A percentile compares a stretch with the other conserved stretches of the same genome.
Conservation (phyloP, 805 yeast species). For the Brettanomyces sp. region DNA sequence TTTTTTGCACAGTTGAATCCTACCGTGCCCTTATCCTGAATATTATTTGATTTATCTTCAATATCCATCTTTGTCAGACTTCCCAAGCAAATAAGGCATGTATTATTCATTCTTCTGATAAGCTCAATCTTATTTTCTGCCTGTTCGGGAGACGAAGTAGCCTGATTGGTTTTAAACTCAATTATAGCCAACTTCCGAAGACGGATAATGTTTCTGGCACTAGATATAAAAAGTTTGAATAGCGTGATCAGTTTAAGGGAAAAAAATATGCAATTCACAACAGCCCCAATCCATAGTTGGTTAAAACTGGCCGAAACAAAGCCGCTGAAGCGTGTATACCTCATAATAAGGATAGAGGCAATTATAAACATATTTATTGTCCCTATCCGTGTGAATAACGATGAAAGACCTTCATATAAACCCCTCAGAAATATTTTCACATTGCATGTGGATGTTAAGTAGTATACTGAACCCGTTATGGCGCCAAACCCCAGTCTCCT, state of each 20-base stretch:
- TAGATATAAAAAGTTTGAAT: conserved; percentile 7
- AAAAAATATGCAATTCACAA: conserved; percentile 9
- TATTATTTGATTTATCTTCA: neutral
- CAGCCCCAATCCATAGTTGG: conserved; percentile 7
- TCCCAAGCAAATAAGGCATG: conserved; percentile 13
- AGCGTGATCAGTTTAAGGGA: conserved; percentile 9
- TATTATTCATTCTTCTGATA: conserved; percentile 5
- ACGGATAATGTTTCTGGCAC: conserved; percentile 9
- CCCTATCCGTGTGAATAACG: conserved; percentile 1
- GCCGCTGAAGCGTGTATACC: conserved; percentile 2
- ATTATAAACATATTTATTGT: conserved; percentile 1
- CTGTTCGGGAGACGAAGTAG: neutral
- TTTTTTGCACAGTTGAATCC: too few species aligned
- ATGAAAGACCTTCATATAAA: neutral
- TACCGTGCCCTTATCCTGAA: too few species aligned
- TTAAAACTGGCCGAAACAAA: conserved; percentile 2
- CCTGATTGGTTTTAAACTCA: neutral
- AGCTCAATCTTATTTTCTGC: conserved; percentile 1
- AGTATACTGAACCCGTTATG: conserved; percentile 11
- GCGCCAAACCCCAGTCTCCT: conserved; percentile 12
- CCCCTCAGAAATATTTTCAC: neutral
- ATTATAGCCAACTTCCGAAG: conserved; percentile 10
- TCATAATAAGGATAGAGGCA: neutral
- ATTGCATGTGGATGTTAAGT: conserved; percentile 3
- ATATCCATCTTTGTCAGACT: conserved; percentile 1